phyloP scores from a whole-genome alignment of 164 flowering plant species.

The Saururus chinensis region DNA sequence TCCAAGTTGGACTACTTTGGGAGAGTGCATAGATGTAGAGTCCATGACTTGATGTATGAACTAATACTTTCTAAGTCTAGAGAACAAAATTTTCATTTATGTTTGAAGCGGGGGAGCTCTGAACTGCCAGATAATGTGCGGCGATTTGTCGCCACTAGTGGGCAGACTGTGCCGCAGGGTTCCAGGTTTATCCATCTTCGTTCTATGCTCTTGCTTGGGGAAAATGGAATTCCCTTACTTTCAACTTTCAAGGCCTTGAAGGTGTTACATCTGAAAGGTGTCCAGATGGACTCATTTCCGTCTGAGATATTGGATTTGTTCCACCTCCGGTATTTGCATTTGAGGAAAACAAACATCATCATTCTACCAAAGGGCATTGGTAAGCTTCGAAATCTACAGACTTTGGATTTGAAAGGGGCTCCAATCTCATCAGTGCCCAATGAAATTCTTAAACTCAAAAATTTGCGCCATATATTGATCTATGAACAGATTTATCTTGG shows the following conservation, averaged over 20 bases:
- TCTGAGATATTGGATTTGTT: slow-evolving; percentile 12
- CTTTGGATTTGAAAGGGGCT: not conserved
- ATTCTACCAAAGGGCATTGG: slow-evolving; percentile 18
- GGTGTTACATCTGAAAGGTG: slow-evolving; percentile 27
- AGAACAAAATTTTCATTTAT: slow-evolving; percentile 16
- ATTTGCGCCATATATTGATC: not conserved
- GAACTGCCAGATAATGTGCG: slow-evolving; percentile 7
- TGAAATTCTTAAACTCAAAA: not conserved
- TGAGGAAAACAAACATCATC: slow-evolving; percentile 22
- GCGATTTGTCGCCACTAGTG: slow-evolving; percentile 18
- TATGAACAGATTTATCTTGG: not conserved
- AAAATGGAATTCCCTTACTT: slow-evolving; percentile 8
- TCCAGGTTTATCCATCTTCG: slow-evolving; percentile 17
- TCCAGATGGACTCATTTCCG: slow-evolving; percentile 17
- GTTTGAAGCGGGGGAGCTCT: not conserved
- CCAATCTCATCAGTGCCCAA: not conserved
- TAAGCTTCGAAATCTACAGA: not conserved
- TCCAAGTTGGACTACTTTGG: slow-evolving; percentile 16
- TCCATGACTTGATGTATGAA: slow-evolving; percentile 48
- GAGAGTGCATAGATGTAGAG: slow-evolving; percentile 20
- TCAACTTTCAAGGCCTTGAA: slow-evolving; percentile 20
- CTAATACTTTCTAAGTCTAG: slow-evolving; percentile 20
- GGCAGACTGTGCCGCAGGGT: slow-evolving; percentile 4
- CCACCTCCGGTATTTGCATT: slow-evolving; percentile 26
- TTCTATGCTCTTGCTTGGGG: slow-evolving; percentile 18